These are phyloP conservation scores for Brassica carinata DNA, from an alignment of 345 rosid species.

Conservation along the genomic window DNA sequence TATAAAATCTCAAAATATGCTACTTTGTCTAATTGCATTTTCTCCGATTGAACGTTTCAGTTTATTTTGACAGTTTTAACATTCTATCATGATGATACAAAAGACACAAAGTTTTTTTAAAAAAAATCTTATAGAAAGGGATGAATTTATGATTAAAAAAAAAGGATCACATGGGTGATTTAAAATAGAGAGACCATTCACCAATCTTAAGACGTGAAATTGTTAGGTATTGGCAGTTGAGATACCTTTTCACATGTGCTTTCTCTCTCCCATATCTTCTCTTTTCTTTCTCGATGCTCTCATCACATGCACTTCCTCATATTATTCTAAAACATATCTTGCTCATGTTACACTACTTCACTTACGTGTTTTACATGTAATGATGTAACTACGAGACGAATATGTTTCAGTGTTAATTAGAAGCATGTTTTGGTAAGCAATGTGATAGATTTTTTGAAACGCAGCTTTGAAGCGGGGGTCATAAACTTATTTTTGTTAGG, in stretches of 20 bases:
- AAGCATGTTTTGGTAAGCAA: constrained; percentile 13
- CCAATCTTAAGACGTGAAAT: constrained; percentile 36
- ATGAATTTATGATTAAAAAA: not conserved
- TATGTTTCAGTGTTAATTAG: constrained; percentile 15
- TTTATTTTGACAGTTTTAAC: not conserved
- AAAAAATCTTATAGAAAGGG: not conserved
- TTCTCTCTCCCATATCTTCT: constrained; percentile 16
- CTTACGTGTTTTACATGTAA: not conserved
- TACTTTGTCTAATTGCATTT: not conserved
- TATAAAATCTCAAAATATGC: constrained; percentile 4
- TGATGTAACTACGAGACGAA: not conserved
- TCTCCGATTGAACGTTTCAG: not conserved
- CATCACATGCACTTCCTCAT: constrained; percentile 23
- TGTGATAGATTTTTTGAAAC: not conserved
- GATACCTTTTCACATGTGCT: constrained; percentile 42
- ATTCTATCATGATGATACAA: not conserved
- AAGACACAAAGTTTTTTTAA: not conserved
- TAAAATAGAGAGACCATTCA: constrained; percentile 37
- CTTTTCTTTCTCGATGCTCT: not conserved
- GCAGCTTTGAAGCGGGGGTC: not conserved
- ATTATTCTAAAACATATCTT: constrained; percentile 7
- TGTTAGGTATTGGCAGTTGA: constrained; percentile 47
- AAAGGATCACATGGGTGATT: constrained; percentile 38
- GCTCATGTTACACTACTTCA: constrained; percentile 2
- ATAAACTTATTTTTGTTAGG: too few relatives aligned